phyloP scores from a whole-genome alignment of 1,284 basidiomycete genomes.

The Mycena citricolor region DNA sequence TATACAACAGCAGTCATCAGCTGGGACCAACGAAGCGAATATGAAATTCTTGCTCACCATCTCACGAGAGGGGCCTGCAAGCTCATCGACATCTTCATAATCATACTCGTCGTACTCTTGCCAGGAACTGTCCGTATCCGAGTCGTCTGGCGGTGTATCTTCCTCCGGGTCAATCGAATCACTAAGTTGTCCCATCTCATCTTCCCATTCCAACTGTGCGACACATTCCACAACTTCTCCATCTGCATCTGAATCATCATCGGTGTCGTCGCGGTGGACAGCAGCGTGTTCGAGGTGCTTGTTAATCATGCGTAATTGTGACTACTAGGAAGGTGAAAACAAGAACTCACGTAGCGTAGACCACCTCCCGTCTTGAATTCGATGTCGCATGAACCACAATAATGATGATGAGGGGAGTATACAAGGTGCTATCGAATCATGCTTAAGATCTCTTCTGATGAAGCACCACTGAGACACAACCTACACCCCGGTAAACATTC shows the following conservation, averaged over 20 bases:
- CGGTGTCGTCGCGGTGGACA: conserved; percentile 21
- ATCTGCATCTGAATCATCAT: conserved; percentile 15
- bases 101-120: conserved; percentile 24
- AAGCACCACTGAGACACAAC: neutral
- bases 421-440: conserved; percentile 20
- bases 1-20: too few species aligned
- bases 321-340: conserved; percentile 1
- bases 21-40: too few species aligned
- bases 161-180: conserved; percentile 23
- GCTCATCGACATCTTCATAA: conserved; percentile 22
- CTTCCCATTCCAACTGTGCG: conserved; percentile 20
- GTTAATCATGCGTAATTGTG: neutral
- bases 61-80: too few species aligned
- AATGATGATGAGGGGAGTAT: conserved; percentile 21
- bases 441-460: too few species aligned
- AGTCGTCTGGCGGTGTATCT: neutral
- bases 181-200: conserved; percentile 19
- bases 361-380: conserved; percentile 21
- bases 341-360: conserved; percentile 15
- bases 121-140: conserved; percentile 20
- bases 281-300: conserved; percentile 21
- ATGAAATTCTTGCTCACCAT: too few species aligned
- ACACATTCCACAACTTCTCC: neutral
- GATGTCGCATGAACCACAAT: conserved; percentile 25
- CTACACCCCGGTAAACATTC: conserved; percentile 21